Conservation (phyloP, 768 basidiomycete species). For the Russula sp. region DNA sequence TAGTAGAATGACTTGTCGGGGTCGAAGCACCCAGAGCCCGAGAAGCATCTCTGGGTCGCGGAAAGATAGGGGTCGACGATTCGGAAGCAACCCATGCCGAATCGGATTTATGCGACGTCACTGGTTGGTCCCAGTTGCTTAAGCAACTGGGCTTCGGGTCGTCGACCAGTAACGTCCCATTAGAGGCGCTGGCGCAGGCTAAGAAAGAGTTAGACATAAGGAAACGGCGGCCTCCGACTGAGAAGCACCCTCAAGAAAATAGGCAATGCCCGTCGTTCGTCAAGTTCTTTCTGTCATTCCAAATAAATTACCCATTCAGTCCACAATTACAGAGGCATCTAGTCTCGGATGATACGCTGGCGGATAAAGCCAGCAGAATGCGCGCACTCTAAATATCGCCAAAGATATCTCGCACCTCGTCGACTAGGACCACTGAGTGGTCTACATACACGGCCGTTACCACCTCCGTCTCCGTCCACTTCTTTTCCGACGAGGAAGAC, state of each 20-base stretch:
- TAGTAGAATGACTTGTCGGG: too few species aligned
- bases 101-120: not conserved
- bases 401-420: slow-evolving; percentile 34
- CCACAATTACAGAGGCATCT: not conserved
- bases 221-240: too few species aligned
- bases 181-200: not conserved
- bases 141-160: not conserved
- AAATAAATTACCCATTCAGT: not conserved
- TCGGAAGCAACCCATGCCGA: not conserved
- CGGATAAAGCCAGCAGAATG: not conserved
- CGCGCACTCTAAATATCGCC: slow-evolving; percentile 17
- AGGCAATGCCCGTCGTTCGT: too few species aligned
- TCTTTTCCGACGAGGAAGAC: slow-evolving; percentile 36
- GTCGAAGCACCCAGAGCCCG: not conserved
- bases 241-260: too few species aligned
- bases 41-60: not conserved
- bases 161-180: not conserved
- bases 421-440: slow-evolving; percentile 49
- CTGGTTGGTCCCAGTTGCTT: not conserved
- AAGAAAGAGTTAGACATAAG: not conserved
- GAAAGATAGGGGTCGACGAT: slow-evolving; percentile 3
- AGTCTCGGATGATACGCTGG: not conserved
- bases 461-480: slow-evolving; percentile 62
- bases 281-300: not conserved
- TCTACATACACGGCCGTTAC: slow-evolving; percentile 64